phyloP scores from a whole-genome alignment of 495 filamentous ascomycete genomes.

The Annulohypoxylon maeteangense region DNA sequence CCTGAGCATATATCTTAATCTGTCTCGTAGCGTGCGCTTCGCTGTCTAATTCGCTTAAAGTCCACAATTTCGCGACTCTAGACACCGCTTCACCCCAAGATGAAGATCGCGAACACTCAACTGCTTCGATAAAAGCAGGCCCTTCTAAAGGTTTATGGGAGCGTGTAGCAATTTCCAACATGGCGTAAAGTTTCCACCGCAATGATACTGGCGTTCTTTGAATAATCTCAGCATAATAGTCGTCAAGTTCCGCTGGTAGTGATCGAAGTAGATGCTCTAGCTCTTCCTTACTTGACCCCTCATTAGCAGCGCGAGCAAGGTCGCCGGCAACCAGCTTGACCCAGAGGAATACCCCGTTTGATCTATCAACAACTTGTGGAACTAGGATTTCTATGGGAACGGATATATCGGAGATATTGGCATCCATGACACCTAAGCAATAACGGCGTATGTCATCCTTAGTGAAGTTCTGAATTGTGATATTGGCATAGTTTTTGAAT shows the following conservation, averaged over 20 bases:
- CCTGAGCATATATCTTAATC: not conserved
- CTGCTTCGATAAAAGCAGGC: not conserved
- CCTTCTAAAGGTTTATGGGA: not conserved
- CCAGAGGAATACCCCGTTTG: constrained; percentile 6
- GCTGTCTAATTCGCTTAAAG: not conserved
- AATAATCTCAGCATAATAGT: constrained; percentile 1
- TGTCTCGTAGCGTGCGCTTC: not conserved
- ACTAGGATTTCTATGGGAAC: not conserved
- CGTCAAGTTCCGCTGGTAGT: not conserved
- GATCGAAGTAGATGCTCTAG: not conserved
- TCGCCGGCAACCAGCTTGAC: constrained; percentile 2
- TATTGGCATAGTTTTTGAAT: not conserved
- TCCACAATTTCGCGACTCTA: not conserved
- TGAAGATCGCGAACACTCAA: not conserved
- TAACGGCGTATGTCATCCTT: constrained; percentile 5
- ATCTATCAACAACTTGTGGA: not conserved
- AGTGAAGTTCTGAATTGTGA: not conserved
- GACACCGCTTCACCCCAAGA: not conserved
- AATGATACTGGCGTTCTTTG: not conserved
- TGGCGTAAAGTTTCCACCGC: not conserved
- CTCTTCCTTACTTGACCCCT: not conserved
- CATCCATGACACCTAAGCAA: not conserved
- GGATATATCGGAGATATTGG: not conserved
- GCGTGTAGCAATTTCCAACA: not conserved
- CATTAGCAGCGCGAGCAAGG: not conserved